These are phyloP conservation scores for Aspergillus sclerotialis DNA, from an alignment of 2,329 filamentous ascomycete species.

Conservation along the genomic window DNA sequence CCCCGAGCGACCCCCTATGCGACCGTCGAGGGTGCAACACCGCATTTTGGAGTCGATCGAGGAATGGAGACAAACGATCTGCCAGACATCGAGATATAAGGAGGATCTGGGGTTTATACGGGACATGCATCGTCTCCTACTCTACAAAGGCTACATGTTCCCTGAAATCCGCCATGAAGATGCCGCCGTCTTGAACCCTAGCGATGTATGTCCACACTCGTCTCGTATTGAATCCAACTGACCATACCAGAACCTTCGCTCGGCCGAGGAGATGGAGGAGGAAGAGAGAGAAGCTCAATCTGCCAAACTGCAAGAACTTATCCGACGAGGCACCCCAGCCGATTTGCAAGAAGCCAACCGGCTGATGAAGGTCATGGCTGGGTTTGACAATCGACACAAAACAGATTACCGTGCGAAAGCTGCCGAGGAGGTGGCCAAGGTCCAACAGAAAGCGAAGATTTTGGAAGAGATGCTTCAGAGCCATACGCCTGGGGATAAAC, in stretches of 20 bases:
- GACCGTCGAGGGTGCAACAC: constrained; percentile 77
- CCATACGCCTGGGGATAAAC: constrained; percentile 72
- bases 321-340: constrained; percentile 81
- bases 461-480: constrained; percentile 87
- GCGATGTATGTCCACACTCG: constrained; percentile 63
- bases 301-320: constrained; percentile 95
- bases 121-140: constrained; percentile 93
- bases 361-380: constrained; percentile 98
- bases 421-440: constrained; percentile 86
- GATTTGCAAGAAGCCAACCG: constrained; percentile 95
- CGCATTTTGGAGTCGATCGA: constrained; percentile 95
- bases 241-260: constrained; percentile 71
- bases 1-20: constrained; percentile 83
- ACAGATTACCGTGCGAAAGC: constrained; percentile 97
- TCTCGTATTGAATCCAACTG: constrained; percentile 11
- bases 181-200: constrained; percentile 92
- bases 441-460: constrained; percentile 89
- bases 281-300: constrained; percentile 92
- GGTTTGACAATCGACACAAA: constrained; percentile 90
- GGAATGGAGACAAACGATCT: constrained; percentile 97
- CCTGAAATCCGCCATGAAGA: constrained; percentile 88
- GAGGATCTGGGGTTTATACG: constrained; percentile 93
- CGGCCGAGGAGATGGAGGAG: constrained; percentile 96
- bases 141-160: constrained; percentile 96
- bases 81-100: constrained; percentile 94